Base-by-base conservation (phyloP, 1,284 basidiomycete genomes). In the Trichosporon coremiiforme region DNA sequence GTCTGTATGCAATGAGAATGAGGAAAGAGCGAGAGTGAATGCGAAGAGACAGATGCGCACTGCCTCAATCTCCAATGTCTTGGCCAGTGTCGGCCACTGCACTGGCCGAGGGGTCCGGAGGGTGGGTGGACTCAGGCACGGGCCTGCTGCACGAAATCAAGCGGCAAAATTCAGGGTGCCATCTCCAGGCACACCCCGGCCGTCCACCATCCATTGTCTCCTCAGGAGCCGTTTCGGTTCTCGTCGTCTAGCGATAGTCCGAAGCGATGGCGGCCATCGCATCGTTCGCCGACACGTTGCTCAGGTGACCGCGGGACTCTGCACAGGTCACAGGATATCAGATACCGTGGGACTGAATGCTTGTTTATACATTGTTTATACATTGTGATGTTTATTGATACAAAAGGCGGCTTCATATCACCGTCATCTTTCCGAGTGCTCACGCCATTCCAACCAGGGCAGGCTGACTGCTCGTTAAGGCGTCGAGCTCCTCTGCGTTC, bases 401-500 rank as follows among this genome's bases (percentile, higher is more conserved):
- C 50, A 53, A 53, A 12, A n/a, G 17, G 17, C 17, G 41, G 41
- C 41, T n/a, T 17, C 41, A 6, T 12, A 25, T 25, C 25, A 25
- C 41, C 41, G 41, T 15, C 10, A 5, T 45, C 17, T 17, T 4
- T 12, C 17, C 41, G 15, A 4, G 17, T 45, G 17, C 41, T 45
- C 38, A 45, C 17, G 41, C 41, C 41, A 38, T 38, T 0, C 36
- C 36, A 10, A 45, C 17, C 41, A n/a, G 41, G 17, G 41, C 41
- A 2, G 41, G 17, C 8, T 53, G 50, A 13, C 50, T 53, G n/a
- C 50, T 53, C 6, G 10, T 33, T 62, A 62, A 62, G 17, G 29
- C 57, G 57, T 65, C 47, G 17, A 31, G 45, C 41, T 65, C 41
- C 15, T 31, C 41, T 5, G 64, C 64, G 45, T 65, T 50, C 29